phyloP scores from a whole-genome alignment of 1,284 basidiomycete genomes.

The Ganoderma leucocontextum region DNA sequence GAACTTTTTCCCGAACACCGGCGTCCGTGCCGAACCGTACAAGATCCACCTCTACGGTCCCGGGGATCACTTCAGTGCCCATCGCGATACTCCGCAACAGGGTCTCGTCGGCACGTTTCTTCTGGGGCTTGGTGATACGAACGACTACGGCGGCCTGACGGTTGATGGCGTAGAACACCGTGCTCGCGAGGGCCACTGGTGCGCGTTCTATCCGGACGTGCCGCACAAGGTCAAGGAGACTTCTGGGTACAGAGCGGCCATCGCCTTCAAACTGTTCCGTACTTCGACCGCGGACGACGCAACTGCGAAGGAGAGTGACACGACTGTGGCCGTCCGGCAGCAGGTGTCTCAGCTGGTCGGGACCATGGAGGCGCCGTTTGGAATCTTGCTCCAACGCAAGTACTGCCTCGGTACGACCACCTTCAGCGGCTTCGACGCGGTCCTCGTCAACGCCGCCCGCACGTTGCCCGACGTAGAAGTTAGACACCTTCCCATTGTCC shows the following conservation, averaged over 20 bases:
- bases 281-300: constrained; percentile 6
- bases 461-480: constrained; percentile 26
- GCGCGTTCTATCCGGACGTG: constrained; percentile 50
- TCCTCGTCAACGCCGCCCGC: constrained; percentile 33
- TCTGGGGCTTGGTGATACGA: constrained; percentile 19
- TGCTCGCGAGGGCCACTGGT: constrained; percentile 37
- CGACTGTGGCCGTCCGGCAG: not conserved
- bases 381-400: constrained; percentile 39
- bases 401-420: constrained; percentile 38
- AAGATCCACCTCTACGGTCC: constrained; percentile 45
- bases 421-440: constrained; percentile 39
- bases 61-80: constrained; percentile 40
- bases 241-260: constrained; percentile 39
- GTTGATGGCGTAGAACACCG: constrained; percentile 23
- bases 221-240: constrained; percentile 40
- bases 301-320: not conserved
- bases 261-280: constrained; percentile 45
- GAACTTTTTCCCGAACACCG: constrained; percentile 32
- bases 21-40: constrained; percentile 41
- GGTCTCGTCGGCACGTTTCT: constrained; percentile 39
- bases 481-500: constrained; percentile 40
- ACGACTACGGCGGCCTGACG: constrained; percentile 13
- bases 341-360: constrained; percentile 23
- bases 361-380: constrained; percentile 36
- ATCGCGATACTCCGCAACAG: constrained; percentile 42